Evolutionary conservation across 495 filamentous ascomycete species (phyloP), one percentile per base, ranked within the genome.

Genomic region (Penicillium coprophilum): DNA sequence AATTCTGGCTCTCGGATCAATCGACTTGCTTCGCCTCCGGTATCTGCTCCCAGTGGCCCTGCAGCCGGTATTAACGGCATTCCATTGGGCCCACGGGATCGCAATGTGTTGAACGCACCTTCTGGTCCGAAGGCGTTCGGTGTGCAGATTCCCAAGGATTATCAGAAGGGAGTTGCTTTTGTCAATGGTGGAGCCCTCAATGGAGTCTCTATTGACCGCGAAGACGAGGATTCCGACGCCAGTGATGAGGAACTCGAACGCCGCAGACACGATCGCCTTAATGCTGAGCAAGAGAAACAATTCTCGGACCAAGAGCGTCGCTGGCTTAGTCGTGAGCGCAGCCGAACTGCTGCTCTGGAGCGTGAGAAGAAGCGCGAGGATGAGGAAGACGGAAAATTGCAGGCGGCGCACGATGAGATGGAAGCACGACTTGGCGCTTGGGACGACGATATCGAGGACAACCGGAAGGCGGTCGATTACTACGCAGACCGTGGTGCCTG

Each of bases 191-290:
- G 82, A 19, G 80, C 80, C 17, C 77, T 84, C 2, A 91, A 90
- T 58, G 86, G 85, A 24, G 76, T 77, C 11, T 79, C 75, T 52
- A 72, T 82, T 53, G 80, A 85, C 41, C 80, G 80, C 11, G 90
- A 95, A 50, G 92, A 93, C 30, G 94, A 97, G 57, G 90, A 96
- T 36, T 87, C 86, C n/a, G 87, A 91, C 57, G 90, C 89, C 1
- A 89, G 85, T 60, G 95, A 99, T 65, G 84, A 87, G 23, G 94
- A 96, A 64, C 82, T 97, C 13, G 87, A 96, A 67, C 78, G 82
- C 17, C 79, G 90, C 27, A 82, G 89, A 39, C 73, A 83, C 46
- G 82, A 82, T 8, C 92, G 91, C 65, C 83, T 85, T 46, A 77
- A 87, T 10, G 76, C 84, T 0, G 91, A 96, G 31, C 79, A 82